Evolutionary conservation across 192 early-diverging fungal species (phyloP), one percentile per base, ranked within the genome.

Genomic region (Coemansia sp.): DNA sequence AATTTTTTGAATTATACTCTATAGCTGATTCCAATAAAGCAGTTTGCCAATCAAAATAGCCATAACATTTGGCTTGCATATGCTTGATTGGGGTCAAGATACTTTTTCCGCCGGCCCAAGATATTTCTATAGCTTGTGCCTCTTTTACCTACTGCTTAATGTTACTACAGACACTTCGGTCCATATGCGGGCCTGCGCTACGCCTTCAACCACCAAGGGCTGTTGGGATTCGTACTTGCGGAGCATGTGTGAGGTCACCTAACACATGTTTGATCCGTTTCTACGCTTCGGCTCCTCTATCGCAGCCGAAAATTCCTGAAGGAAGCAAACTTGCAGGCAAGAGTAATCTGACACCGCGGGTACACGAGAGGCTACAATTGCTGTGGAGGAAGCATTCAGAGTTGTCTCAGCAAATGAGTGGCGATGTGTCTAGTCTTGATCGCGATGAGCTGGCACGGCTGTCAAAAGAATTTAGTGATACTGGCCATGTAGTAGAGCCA

Each of bases 401-500:
- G 2, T 48, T 80, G 24, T 55, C 48, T 24, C 51, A 51, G 31
- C 71, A 60, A 14, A 54, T 80, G 68, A 74, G 72, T 54, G 78
- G 72, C 54, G 65, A 76, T 28, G 23, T 76, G 16, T 68, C 66
- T 7, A 49, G 41, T 0, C 58, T 82, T 1, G 59, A 57, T 1
- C 70, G 73, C 25, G 67, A 76, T 7, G 79, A 82, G 56, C 59
- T 82, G 44, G 74, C 74, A n/a, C 67, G 67, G 34, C 28, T 82
- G 48, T 76, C 79, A 55, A 76, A 76, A 28, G 79, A 82, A n/a
- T 61, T 69, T 7, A 82, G 73, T 60, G 74, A 76, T 21, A 61
- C 69, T 0, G 66, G 64, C 1, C 55, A 55, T 4, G 48, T 76
- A 3, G 71, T 74, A 2, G 16, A n/a, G 0, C 80, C 71, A 28